These are phyloP conservation scores for Bipolaris cookei DNA, from an alignment of 2,329 filamentous ascomycete species.

Conservation along the genomic window DNA sequence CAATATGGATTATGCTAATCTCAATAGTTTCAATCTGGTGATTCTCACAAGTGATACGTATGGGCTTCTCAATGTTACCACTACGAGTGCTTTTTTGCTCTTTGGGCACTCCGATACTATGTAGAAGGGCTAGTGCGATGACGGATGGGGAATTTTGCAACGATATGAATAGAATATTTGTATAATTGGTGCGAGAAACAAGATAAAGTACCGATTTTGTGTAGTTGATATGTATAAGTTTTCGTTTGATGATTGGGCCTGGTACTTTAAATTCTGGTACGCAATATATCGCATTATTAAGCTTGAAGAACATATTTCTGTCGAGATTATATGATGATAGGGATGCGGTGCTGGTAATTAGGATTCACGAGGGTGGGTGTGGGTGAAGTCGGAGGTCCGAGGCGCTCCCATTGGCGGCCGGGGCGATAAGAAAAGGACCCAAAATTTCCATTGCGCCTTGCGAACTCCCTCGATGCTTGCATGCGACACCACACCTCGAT, in stretches of 20 bases:
- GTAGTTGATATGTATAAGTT: not conserved
- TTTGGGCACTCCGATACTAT: not conserved
- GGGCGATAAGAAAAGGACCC: conserved; percentile 17
- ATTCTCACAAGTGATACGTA: no score
- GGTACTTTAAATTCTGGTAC: not conserved
- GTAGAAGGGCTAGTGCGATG: not conserved
- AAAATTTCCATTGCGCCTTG: conserved; percentile 16
- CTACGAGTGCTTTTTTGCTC: not conserved
- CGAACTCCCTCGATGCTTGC: conserved; percentile 5
- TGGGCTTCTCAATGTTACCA: not conserved
- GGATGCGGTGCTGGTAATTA: not conserved
- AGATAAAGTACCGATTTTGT: not conserved
- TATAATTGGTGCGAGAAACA: not conserved
- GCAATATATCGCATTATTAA: not conserved
- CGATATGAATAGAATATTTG: not conserved
- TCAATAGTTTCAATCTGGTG: not conserved
- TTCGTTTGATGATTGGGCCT: not conserved
- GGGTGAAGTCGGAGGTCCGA: conserved; percentile 13
- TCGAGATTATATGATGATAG: not conserved
- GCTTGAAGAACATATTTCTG: not conserved
- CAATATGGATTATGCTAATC: not conserved
- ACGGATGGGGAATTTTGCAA: not conserved
- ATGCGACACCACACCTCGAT: conserved; percentile 3
- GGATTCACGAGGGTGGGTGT: not conserved
- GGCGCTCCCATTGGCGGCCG: conserved; percentile 2